phyloP scores from a whole-genome alignment of 805 yeast species.

The Myxozyma neglecta region DNA sequence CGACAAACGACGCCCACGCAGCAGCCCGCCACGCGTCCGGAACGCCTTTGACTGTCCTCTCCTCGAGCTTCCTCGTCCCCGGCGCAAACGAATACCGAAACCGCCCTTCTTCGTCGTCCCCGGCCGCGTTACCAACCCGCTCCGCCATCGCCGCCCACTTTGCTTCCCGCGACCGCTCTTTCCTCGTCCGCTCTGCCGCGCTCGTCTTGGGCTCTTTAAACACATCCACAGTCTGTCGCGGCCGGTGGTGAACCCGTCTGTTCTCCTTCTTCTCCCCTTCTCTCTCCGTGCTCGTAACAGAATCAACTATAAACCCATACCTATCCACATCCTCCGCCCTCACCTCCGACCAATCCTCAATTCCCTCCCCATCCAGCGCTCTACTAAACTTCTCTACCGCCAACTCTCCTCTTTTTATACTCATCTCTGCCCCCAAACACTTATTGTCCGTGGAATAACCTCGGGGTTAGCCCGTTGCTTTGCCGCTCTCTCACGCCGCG shows the following conservation, averaged over 20 bases:
- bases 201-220: neutral
- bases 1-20: slow-evolving; percentile 33
- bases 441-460: too few species aligned
- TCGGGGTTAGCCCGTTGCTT: too few species aligned
- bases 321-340: slow-evolving; percentile 24
- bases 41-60: slow-evolving; percentile 29
- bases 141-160: slow-evolving; percentile 16
- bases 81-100: too few species aligned
- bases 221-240: neutral
- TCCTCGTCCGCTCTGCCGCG: neutral
- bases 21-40: slow-evolving; percentile 32
- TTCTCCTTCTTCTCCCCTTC: neutral
- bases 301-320: slow-evolving; percentile 19
- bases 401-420: too few species aligned
- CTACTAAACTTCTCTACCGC: neutral
- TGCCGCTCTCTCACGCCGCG: too few species aligned
- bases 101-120: too few species aligned
- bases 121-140: neutral
- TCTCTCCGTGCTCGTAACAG: neutral
- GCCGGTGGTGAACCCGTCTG: too few species aligned
- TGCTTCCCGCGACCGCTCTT: slow-evolving; percentile 10
- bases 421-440: too few species aligned
- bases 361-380: slow-evolving; percentile 27
- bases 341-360: slow-evolving; percentile 26
- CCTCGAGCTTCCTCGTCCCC: neutral